A percentile compares a stretch with the other conserved stretches of the same genome.
Conservation (phyloP, 2,329 filamentous ascomycete genomes). For the Exserohilum rostratum region DNA sequence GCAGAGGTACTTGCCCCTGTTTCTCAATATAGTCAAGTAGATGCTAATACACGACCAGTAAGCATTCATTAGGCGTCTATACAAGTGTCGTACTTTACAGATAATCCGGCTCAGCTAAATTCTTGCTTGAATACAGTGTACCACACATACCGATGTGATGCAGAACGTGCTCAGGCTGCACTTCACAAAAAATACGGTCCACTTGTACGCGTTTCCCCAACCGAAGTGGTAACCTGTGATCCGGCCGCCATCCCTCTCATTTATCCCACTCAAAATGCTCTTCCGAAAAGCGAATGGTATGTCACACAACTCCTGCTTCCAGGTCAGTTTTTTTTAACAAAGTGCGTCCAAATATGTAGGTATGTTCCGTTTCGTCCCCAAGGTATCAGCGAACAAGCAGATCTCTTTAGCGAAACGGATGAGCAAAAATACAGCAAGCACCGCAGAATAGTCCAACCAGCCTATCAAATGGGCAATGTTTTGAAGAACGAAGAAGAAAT, state of each 20-base stretch:
- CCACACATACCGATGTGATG: conserved; percentile 5
- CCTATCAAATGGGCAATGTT: conserved; percentile 52
- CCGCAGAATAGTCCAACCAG: conserved; percentile 23
- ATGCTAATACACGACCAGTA: conserved; percentile 3
- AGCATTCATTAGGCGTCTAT: not conserved
- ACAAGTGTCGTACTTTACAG: not conserved
- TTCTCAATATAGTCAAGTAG: not conserved
- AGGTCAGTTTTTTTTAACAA: not conserved
- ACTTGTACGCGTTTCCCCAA: conserved; percentile 24
- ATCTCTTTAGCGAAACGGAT: conserved; percentile 27
- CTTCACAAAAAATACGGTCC: conserved; percentile 16
- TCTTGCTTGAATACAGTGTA: conserved; percentile 2
- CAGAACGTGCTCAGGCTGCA: conserved; percentile 12
- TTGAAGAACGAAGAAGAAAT: conserved; percentile 40
- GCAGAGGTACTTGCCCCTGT: not conserved
- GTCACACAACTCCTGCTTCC: not conserved
- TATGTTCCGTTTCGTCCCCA: conserved; percentile 16
- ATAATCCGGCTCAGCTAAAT: not conserved
- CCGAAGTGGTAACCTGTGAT: conserved; percentile 23
- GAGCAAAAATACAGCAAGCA: conserved; percentile 25
- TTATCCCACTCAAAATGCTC: conserved; percentile 20
- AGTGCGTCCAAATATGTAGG: conserved; percentile 2
- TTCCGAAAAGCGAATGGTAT: conserved; percentile 14
- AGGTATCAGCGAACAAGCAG: conserved; percentile 25
- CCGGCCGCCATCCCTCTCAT: conserved; percentile 20